Evolutionary conservation across 1,139 yeast species (phyloP).

Genomic region (Debaryomyces psychrophilus): DNA sequence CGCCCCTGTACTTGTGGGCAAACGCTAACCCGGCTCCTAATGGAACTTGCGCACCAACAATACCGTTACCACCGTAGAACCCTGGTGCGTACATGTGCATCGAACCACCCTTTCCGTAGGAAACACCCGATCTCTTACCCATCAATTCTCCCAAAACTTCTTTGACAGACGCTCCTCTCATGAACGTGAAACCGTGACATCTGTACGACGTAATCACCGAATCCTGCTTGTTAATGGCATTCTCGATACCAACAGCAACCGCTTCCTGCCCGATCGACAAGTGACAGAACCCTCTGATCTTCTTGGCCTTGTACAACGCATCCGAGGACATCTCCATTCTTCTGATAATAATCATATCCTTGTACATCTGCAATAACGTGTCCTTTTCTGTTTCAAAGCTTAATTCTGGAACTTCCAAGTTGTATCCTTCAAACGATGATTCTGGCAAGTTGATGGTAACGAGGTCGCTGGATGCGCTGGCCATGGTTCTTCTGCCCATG

Average conservation of each 20-base stretch:
- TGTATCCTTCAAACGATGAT: constrained; percentile 81
- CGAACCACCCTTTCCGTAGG: constrained; percentile 98
- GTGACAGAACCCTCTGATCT: constrained; percentile 98
- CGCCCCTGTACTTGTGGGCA: constrained; percentile 91
- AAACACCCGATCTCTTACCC: constrained; percentile 95
- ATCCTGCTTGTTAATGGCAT: constrained; percentile 83
- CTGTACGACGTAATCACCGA: constrained; percentile 95
- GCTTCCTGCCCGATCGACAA: constrained; percentile 99
- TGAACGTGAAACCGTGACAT: constrained; percentile 97
- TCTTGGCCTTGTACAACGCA: constrained; percentile 96
- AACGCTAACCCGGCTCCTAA: constrained; percentile 96
- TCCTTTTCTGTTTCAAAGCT: constrained; percentile 78
- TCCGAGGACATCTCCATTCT: constrained; percentile 99
- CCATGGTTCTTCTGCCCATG: constrained; percentile 36
- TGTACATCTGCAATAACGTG: constrained; percentile 86
- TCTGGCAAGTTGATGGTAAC: constrained; percentile 69
- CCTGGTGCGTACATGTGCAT: constrained; percentile 98
- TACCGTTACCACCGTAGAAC: constrained; percentile 99
- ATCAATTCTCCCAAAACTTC: constrained; percentile 91
- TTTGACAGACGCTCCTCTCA: constrained; percentile 93
- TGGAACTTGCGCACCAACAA: constrained; percentile 99
- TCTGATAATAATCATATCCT: constrained; percentile 91
- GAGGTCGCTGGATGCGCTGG: constrained; percentile 40
- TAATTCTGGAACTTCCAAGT: constrained; percentile 72
- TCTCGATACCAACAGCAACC: constrained; percentile 96